Percentiles rank a stretch among this genome's conserved stretches.
Evolutionary conservation across 441 rosid genomes (phyloP).

Genomic region (Erysimum cheiri): DNA sequence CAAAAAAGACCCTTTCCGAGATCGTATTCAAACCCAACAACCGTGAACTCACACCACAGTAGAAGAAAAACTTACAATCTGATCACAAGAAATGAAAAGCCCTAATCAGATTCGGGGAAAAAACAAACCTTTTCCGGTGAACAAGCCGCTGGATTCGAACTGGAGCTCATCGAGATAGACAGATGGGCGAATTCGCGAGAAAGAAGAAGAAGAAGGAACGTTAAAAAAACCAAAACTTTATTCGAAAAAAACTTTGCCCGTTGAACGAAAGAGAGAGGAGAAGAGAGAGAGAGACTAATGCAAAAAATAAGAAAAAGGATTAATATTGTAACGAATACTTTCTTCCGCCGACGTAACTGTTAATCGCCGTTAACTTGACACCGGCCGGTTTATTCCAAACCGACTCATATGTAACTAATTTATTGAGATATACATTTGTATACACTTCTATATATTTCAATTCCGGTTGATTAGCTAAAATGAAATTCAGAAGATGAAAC

Average conservation of each 20-base stretch:
- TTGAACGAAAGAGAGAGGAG: slow-evolving; percentile 57
- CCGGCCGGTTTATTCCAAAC: slow-evolving; percentile 16
- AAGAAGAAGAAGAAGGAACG: slow-evolving; percentile 35
- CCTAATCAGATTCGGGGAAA: slow-evolving; percentile 21
- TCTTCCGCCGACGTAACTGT: slow-evolving; percentile 57
- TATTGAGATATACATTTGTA: neutral
- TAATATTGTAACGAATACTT: slow-evolving; percentile 64
- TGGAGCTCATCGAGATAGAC: slow-evolving; percentile 48
- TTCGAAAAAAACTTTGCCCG: slow-evolving; percentile 84
- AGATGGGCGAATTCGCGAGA: slow-evolving; percentile 23
- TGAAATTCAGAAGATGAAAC: neutral
- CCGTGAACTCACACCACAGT: slow-evolving; percentile 29
- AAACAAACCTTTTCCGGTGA: slow-evolving; percentile 52
- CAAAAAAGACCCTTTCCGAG: neutral
- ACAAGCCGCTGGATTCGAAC: slow-evolving; percentile 66
- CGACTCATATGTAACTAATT: neutral
- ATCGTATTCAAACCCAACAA: slow-evolving; percentile 22
- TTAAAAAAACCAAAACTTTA: slow-evolving; percentile 39
- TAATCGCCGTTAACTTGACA: slow-evolving; percentile 2
- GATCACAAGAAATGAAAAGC: slow-evolving; percentile 39
- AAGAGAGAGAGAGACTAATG: slow-evolving; percentile 4
- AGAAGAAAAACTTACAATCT: slow-evolving; percentile 16
- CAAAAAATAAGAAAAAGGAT: slow-evolving; percentile 23
- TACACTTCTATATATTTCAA: neutral
- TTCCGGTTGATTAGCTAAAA: neutral